These are phyloP conservation scores for Agaricus blazei DNA, from an alignment of 768 basidiomycete genomes.

Conservation along the genomic window DNA sequence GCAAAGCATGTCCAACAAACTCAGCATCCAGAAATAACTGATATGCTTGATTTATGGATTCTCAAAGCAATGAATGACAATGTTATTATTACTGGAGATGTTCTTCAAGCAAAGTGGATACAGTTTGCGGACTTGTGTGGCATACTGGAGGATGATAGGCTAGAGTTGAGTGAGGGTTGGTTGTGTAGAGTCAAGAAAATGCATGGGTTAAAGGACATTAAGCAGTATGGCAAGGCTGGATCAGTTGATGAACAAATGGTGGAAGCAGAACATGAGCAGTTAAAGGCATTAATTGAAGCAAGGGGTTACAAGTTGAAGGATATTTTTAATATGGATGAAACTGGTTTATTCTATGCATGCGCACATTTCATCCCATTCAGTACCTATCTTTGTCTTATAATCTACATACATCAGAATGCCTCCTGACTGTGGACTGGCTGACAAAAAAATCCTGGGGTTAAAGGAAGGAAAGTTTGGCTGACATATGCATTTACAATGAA, in stretches of 20 bases:
- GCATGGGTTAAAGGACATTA: slow-evolving; percentile 16
- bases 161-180: slow-evolving; percentile 26
- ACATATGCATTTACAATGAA: slow-evolving; percentile 25
- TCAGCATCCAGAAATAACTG: slow-evolving; percentile 21
- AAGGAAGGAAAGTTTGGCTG: slow-evolving; percentile 21
- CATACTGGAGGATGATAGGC: slow-evolving; percentile 19
- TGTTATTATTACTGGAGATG: slow-evolving; percentile 23
- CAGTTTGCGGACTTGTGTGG: slow-evolving; percentile 20
- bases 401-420: slow-evolving; percentile 19
- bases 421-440: slow-evolving; percentile 21
- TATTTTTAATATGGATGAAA: slow-evolving; percentile 31
- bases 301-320: slow-evolving; percentile 17
- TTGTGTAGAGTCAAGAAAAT: slow-evolving; percentile 18
- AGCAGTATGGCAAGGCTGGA: slow-evolving; percentile 23
- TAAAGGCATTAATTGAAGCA: slow-evolving; percentile 20
- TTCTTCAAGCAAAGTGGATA: slow-evolving; percentile 25
- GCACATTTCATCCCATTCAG: background rate
- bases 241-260: slow-evolving; percentile 16
- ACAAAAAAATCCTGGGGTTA: slow-evolving; percentile 18
- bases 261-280: slow-evolving; percentile 13
- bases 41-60: slow-evolving; percentile 29
- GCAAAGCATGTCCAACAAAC: slow-evolving; percentile 18
- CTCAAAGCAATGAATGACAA: slow-evolving; percentile 19
- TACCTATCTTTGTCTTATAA: background rate
- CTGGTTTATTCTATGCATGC: slow-evolving; percentile 23